Base-by-base conservation (phyloP, 345 rosid species). In the Erucastrum elatum region DNA sequence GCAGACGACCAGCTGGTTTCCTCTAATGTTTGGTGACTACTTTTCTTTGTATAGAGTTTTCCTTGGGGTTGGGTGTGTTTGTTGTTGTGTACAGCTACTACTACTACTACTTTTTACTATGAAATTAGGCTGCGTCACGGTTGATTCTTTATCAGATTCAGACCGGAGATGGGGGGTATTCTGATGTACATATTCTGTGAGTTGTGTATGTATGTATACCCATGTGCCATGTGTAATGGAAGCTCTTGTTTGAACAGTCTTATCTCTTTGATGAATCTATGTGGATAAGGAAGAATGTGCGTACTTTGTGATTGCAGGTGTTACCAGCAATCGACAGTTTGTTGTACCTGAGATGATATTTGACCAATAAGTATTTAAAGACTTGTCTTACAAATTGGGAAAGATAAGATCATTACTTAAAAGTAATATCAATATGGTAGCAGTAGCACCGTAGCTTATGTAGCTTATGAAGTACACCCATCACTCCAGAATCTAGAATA, bases 1-100 rank as follows among this genome's bases (percentile, higher is more conserved):
- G 88, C 83, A 27, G 90, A 86, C 79, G 87, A 81, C 21, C 86
- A 88, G 25, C 88, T 87, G 62, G 61, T 82, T 64, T 59, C 65
- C 71, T 71, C 84, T 46, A 84, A 78, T 86, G 77, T 81, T 51
- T 88, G 88, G 90, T 87, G 84, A 86, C 82, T 68, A 5, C 27
- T 46, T 37, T 58, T 65, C 49, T 56, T 30, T 71, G 81, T 71
- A 71, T 77, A 78, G 73, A 27, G 21, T 10, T 77, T 70, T 79
- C 51, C 27, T 44, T 35, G 8, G 53, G 41, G 15, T 77, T 77
- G 70, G 35, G 69, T 60, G 55, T 73, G 74, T 49, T 25, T 59
- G 56, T 68, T 60, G 64, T 62, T 68, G 15, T 75, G 83, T 75
- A 75, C 39, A 80, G 75, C 75, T 75, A 56, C 68, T 56, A 72